Conservation (phyloP, 495 filamentous ascomycete genomes). For the Amorphotheca resinae region DNA sequence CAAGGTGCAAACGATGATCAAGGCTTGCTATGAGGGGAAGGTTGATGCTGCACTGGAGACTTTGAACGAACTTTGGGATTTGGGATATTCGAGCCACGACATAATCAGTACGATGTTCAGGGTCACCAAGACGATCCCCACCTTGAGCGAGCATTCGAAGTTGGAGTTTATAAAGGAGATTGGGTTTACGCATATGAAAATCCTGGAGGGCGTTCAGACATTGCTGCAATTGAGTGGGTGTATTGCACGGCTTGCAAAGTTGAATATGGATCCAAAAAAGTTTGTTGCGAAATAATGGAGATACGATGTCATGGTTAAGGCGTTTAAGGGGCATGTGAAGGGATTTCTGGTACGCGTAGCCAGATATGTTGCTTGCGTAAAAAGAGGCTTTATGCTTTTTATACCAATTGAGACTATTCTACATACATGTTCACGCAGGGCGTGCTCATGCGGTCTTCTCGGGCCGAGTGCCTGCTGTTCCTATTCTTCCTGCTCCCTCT, state of each 20-base stretch:
- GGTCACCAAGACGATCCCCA: constrained; percentile 88
- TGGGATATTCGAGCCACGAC: constrained; percentile 93
- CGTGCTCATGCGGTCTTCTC: not conserved
- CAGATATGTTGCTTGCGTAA: not conserved
- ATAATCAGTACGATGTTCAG: constrained; percentile 99
- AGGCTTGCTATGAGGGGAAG: constrained; percentile 85
- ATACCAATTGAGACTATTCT: constrained; percentile 1
- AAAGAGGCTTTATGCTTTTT: not conserved
- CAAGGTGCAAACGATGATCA: constrained; percentile 97
- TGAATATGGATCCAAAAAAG: constrained; percentile 89
- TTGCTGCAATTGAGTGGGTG: constrained; percentile 87
- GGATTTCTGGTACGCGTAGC: constrained; percentile 2
- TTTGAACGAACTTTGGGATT: constrained; percentile 82
- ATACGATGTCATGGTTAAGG: constrained; percentile 16
- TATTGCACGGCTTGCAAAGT: constrained; percentile 74
- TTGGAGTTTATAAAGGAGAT: constrained; percentile 96
- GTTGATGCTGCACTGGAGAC: constrained; percentile 77
- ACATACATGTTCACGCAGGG: constrained; percentile 1
- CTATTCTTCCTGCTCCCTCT: constrained; percentile 32
- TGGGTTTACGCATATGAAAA: constrained; percentile 98
- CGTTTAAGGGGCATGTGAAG: constrained; percentile 9
- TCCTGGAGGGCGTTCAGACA: constrained; percentile 92
- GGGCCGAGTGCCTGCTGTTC: constrained; percentile 4
- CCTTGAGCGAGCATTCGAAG: constrained; percentile 83
- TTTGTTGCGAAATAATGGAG: constrained; percentile 43